Conservation (phyloP, 495 filamentous ascomycete species). For the Jackrogersella minutella region DNA sequence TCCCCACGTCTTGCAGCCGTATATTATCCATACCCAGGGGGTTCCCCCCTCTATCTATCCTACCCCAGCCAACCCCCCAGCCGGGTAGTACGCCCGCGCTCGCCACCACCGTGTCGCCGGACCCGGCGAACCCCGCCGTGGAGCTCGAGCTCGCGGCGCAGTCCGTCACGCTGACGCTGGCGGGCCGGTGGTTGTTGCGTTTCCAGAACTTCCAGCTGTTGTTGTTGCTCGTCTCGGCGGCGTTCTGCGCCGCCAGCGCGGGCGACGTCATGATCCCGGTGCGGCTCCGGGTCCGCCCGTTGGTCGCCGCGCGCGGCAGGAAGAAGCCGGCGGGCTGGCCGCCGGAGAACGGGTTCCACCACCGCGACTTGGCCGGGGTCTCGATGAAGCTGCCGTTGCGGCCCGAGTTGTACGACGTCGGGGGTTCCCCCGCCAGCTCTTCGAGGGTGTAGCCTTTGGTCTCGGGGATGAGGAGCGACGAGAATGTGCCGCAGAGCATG, state of each 20-base stretch:
- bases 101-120: slow-evolving; percentile 34
- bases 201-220: slow-evolving; percentile 39
- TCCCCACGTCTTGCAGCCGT: slow-evolving; percentile 46
- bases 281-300: slow-evolving; percentile 22
- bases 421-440: slow-evolving; percentile 58
- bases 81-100: slow-evolving; percentile 40
- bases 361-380: slow-evolving; percentile 1
- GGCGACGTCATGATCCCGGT: slow-evolving; percentile 50
- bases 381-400: slow-evolving; percentile 47
- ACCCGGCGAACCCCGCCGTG: slow-evolving; percentile 32
- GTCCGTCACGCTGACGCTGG: slow-evolving; percentile 9
- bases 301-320: slow-evolving; percentile 37
- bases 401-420: slow-evolving; percentile 47
- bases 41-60: slow-evolving; percentile 45
- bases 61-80: slow-evolving; percentile 50
- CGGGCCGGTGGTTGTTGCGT: neutral
- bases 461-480: slow-evolving; percentile 74
- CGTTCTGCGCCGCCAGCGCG: slow-evolving; percentile 33
- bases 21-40: slow-evolving; percentile 42
- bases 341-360: slow-evolving; percentile 49
- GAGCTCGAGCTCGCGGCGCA: slow-evolving; percentile 40
- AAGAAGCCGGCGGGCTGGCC: slow-evolving; percentile 51
- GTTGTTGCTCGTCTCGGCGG: slow-evolving; percentile 18
- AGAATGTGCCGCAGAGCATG: slow-evolving; percentile 75
- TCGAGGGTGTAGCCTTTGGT: slow-evolving; percentile 75